Percentiles rank a stretch among this genome's conserved stretches.
Conservation (phyloP, 352 stramenopile genomes). For the Pythium brassicae region DNA sequence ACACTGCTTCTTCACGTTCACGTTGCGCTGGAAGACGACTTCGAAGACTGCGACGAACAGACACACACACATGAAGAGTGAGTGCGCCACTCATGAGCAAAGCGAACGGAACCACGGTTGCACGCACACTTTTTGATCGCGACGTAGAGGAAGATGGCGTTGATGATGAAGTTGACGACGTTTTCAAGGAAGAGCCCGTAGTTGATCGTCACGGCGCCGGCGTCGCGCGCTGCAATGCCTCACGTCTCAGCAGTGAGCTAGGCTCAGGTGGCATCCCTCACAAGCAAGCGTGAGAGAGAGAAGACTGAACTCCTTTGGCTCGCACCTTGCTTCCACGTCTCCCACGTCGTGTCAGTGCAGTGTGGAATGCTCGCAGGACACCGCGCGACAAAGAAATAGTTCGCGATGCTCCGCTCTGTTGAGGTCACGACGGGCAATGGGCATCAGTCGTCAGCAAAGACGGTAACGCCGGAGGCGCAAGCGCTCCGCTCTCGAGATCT, state of each 20-base stretch:
- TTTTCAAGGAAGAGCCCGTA: constrained; percentile 67
- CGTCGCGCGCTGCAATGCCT: constrained; percentile 31
- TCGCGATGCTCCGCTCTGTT: constrained; percentile 49
- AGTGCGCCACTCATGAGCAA: no score
- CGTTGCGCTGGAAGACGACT: constrained; percentile 55
- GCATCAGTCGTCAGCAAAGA: background rate
- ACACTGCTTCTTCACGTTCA: constrained; percentile 63
- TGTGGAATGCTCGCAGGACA: constrained; percentile 26
- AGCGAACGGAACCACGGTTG: no score
- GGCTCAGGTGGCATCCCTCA: background rate
- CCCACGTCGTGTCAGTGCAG: constrained; percentile 51
- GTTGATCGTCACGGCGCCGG: constrained; percentile 63
- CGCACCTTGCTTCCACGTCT: constrained; percentile 61
- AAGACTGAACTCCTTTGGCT: background rate
- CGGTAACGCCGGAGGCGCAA: no score
- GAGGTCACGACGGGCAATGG: background rate
- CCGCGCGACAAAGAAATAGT: constrained; percentile 54
- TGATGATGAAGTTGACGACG: constrained; percentile 71
- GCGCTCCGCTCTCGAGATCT: no score
- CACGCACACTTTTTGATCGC: constrained; percentile 62
- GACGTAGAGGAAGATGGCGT: constrained; percentile 67
- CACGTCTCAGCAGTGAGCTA: background rate
- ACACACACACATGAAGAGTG: no score
- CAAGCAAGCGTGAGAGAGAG: background rate
- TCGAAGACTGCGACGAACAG: constrained; percentile 43